Percentiles rank a stretch among this genome's conserved stretches.
Conservation (phyloP, 192 early-diverging fungal species). For the Backusella psychrophila region DNA sequence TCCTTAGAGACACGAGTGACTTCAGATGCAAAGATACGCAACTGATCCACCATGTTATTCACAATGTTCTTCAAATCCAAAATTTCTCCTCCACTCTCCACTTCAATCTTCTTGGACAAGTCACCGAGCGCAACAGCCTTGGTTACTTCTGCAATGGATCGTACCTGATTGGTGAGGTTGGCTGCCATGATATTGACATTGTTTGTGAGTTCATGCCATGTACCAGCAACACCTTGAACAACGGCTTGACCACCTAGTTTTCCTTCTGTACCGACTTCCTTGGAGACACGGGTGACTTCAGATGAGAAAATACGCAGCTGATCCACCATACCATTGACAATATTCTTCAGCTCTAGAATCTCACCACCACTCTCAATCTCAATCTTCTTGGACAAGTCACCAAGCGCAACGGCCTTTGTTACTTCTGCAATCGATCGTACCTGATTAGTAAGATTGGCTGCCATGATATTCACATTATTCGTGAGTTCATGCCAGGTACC, state of each 20-base stretch:
- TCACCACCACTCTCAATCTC: no score
- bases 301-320: no score
- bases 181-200: constrained; percentile 62
- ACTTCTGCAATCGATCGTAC: no score
- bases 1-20: constrained; percentile 65
- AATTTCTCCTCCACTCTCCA: constrained; percentile 65
- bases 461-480: no score
- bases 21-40: constrained; percentile 51
- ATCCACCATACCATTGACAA: no score
- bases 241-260: constrained; percentile 70
- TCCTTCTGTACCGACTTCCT: constrained; percentile 61
- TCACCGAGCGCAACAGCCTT: constrained; percentile 65
- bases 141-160: constrained; percentile 63
- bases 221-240: constrained; percentile 59
- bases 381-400: no score
- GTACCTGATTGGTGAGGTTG: constrained; percentile 36
- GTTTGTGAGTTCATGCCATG: constrained; percentile 42
- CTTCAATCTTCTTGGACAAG: constrained; percentile 61
- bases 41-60: constrained; percentile 61
- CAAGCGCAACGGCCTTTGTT: no score
- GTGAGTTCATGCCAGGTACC: background rate
- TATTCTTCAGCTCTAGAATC: no score
- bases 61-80: constrained; percentile 65
- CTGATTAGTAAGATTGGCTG: no score
- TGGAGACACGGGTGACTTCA: constrained; percentile 47